Base-by-base conservation (phyloP, 2,329 filamentous ascomycete species). In the Sphaerostilbella broomeana region DNA sequence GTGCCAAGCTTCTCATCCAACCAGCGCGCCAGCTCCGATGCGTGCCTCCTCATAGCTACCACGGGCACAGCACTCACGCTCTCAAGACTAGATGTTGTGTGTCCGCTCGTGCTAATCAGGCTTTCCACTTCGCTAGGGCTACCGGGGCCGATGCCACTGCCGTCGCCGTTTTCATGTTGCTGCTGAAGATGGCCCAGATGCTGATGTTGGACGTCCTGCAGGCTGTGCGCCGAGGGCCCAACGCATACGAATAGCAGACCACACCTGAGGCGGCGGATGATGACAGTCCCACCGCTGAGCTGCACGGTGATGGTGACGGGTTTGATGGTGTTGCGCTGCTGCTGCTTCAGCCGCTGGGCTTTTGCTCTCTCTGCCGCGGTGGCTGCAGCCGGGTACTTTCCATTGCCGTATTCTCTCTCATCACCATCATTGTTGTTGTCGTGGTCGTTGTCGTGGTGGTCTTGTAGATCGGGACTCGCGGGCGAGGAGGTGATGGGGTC, bases 241-340 rank as follows among this genome's bases (percentile, higher is more conserved):
- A 81, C 68, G 49, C 73, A 78, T 32, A 81, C 72, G 47, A 82
- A 77, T 25, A 82, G 62, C 31, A 82, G 65, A 13, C 75, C 75
- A 55, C 76, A 81, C 27, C 63, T 65, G 21, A 82, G 62, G 2
- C 65, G 64, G 9, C 75, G 66, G 40, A 82, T 74, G 15, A 80
- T 70, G 48, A 82, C 69, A 20, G 79, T 71, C 21, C 72, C 69
- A 35, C 68, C 74, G 20, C 67, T 65, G 34, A 82, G 70, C 58
- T 81, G 75, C 21, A 81, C 68, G 1, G 74, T 78, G 24, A 79
- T 69, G 27, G 68, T 67, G 42, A 59, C 54, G 17, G 64, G 64
- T 35, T 60, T 60, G 42, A 60, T 52, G 26, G 53, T 46, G 13
- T 27, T 12, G 8, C 28, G 39, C 29, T 18, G 11, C 45, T 24